Evolutionary conservation across 352 stramenopile genomes (phyloP).

Genomic region (Globisporangium yorkense): DNA sequence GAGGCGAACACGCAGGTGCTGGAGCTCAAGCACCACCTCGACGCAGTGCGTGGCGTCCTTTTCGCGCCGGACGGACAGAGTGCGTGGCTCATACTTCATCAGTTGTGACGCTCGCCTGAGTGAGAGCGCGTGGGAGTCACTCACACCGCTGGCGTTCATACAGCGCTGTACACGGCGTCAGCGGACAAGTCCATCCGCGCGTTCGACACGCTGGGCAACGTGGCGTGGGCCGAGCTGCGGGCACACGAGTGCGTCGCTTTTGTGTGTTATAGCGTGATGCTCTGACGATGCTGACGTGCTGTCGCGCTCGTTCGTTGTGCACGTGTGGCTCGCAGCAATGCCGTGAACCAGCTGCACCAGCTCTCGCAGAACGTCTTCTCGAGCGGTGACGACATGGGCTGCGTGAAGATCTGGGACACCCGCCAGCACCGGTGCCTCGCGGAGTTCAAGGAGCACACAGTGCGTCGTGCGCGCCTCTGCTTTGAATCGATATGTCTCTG

Average conservation of each 20-base stretch:
- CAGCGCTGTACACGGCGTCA: constrained; percentile 73
- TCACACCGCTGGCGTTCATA: neutral
- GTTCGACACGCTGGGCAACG: constrained; percentile 73
- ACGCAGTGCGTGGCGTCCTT: constrained; percentile 58
- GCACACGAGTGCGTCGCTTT: constrained; percentile 48
- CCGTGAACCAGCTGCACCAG: constrained; percentile 71
- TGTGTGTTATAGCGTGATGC: neutral
- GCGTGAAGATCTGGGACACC: constrained; percentile 86
- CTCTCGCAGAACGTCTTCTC: constrained; percentile 67
- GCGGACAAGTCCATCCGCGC: constrained; percentile 80
- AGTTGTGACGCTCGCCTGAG: no score
- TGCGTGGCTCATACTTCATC: constrained; percentile 15
- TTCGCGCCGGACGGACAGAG: constrained; percentile 78
- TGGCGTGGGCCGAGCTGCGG: constrained; percentile 73
- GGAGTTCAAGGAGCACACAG: constrained; percentile 90
- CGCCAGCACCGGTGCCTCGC: constrained; percentile 78
- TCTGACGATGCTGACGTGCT: neutral
- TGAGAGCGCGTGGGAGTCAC: no score
- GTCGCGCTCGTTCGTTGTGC: neutral
- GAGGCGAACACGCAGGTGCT: constrained; percentile 64
- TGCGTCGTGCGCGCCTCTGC: constrained; percentile 13
- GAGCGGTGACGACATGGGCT: constrained; percentile 77
- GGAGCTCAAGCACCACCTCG: constrained; percentile 70
- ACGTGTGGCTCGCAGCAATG: constrained; percentile 22
- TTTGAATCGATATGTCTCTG: no score